A percentile compares a stretch with the other conserved stretches of the same genome.
Conservation (phyloP, 2,329 filamentous ascomycete genomes). For the Kalmusia sp. region DNA sequence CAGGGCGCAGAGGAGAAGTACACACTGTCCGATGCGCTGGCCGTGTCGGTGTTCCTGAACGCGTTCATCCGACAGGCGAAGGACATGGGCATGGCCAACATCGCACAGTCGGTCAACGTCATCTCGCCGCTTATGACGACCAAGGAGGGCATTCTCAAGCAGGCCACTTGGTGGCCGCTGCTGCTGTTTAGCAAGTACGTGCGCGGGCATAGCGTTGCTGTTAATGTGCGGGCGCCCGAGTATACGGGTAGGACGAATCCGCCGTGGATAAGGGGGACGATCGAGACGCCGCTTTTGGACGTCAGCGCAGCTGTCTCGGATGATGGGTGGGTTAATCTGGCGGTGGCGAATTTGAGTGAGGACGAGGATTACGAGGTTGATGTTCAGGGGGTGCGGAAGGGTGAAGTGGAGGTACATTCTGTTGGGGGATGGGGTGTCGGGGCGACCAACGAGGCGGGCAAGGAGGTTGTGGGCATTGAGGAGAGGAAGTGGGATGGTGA, state of each 20-base stretch:
- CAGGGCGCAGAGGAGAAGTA: constrained; percentile 74
- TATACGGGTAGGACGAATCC: constrained; percentile 74
- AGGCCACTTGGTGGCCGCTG: constrained; percentile 79
- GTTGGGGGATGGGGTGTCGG: constrained; percentile 66
- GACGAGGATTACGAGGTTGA: constrained; percentile 65
- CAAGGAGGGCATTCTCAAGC: constrained; percentile 67
- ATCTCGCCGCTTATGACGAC: constrained; percentile 79
- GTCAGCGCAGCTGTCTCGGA: constrained; percentile 68
- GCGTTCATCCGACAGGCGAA: constrained; percentile 76
- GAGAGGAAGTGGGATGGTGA: constrained; percentile 70
- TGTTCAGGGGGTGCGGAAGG: constrained; percentile 60
- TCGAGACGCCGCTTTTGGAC: constrained; percentile 75
- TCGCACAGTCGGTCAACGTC: constrained; percentile 80
- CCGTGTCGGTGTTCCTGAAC: constrained; percentile 78
- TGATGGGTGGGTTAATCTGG: constrained; percentile 68
- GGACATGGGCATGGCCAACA: constrained; percentile 78
- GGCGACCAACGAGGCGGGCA: constrained; percentile 69
- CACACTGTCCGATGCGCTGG: constrained; percentile 76
- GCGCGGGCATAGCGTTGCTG: constrained; percentile 72
- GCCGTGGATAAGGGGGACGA: constrained; percentile 67
- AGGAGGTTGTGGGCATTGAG: constrained; percentile 67
- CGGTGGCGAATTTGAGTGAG: constrained; percentile 75
- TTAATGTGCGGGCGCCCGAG: constrained; percentile 67
- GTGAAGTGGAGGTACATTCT: constrained; percentile 65
- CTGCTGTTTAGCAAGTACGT: constrained; percentile 74